These are phyloP conservation scores for Cicer judaicum DNA, from an alignment of 306 rosid genomes.

Conservation along the genomic window DNA sequence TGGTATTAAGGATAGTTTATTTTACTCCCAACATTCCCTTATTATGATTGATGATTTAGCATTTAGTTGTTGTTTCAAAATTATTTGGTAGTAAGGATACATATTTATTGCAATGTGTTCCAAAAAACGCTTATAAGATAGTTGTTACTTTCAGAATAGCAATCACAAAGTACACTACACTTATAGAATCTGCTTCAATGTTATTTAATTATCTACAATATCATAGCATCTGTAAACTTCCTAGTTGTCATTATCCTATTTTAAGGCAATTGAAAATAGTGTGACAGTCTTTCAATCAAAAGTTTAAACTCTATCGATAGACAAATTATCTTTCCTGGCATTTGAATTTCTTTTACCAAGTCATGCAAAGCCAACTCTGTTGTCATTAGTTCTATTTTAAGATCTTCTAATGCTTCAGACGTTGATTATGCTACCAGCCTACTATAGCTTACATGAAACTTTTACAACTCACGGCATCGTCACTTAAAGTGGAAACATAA, in stretches of 20 bases:
- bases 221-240: background rate
- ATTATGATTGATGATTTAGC: background rate
- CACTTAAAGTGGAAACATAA: too few relatives aligned
- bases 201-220: background rate
- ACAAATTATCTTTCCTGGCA: too few relatives aligned
- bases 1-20: background rate
- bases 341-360: too few relatives aligned
- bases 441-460: too few relatives aligned
- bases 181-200: background rate
- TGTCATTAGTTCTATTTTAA: too few relatives aligned
- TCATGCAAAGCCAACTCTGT: too few relatives aligned
- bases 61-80: background rate
- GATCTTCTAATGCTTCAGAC: too few relatives aligned
- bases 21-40: background rate
- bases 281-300: too few relatives aligned
- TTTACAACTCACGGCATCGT: too few relatives aligned
- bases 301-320: too few relatives aligned
- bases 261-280: background rate
- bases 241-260: background rate
- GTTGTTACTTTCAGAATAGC: background rate
- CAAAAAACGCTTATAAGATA: background rate
- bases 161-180: background rate
- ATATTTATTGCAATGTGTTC: background rate
- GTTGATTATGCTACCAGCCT: too few relatives aligned
- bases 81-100: background rate